Evolutionary conservation across 2,329 filamentous ascomycete genomes (phyloP).

Genomic region (Pseudogymnoascus sp.): DNA sequence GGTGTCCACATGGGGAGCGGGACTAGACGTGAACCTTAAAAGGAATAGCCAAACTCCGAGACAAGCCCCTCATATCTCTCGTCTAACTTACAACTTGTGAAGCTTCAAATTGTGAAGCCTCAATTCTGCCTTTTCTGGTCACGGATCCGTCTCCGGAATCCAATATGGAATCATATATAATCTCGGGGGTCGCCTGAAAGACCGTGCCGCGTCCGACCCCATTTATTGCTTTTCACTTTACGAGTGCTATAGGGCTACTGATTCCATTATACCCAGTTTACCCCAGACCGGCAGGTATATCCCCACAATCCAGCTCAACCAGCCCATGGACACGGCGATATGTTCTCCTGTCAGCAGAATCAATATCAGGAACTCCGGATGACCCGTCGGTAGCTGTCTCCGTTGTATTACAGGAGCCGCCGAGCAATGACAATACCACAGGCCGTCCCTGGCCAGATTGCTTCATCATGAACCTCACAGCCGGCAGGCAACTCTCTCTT

Average conservation of each 20-base stretch:
- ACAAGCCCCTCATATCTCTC: not conserved
- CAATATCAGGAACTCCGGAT: constrained; percentile 3
- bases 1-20: constrained; percentile 1
- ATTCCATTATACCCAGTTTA: constrained; percentile 4
- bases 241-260: not conserved
- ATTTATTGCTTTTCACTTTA: constrained; percentile 4
- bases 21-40: constrained; percentile 2
- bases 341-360: not conserved
- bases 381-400: not conserved
- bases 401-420: not conserved
- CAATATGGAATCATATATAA: constrained; percentile 1
- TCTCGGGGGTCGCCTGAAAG: not conserved
- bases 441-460: not conserved
- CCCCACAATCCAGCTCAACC: not conserved
- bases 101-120: not conserved
- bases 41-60: not conserved
- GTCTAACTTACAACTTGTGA: not conserved
- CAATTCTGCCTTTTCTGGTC: not conserved
- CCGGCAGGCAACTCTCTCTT: not conserved
- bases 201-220: not conserved
- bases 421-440: not conserved
- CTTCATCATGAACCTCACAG: constrained; percentile 1
- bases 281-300: not conserved
- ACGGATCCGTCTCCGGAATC: not conserved
- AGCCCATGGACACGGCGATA: not conserved